Conservation (phyloP, 225 moss, liverwort and hornwort genomes). For the Asterella californica region DNA sequence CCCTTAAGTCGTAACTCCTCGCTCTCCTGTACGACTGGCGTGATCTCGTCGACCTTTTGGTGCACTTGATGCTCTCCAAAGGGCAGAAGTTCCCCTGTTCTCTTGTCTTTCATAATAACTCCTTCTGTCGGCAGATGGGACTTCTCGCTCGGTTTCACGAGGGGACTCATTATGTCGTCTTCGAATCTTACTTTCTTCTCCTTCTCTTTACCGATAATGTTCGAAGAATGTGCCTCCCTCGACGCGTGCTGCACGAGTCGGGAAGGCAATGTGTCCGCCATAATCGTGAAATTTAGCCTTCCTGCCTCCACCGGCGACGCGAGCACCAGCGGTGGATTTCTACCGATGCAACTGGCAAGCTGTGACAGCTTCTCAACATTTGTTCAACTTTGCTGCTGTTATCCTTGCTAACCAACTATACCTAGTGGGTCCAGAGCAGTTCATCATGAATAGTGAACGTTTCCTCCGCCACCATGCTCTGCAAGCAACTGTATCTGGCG, state of each 20-base stretch:
- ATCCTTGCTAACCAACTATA: too few species aligned
- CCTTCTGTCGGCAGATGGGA: slow-evolving; percentile 7
- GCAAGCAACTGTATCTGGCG: not conserved
- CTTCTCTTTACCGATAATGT: not conserved
- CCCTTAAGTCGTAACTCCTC: slow-evolving; percentile 41
- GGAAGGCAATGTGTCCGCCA: slow-evolving; percentile 6
- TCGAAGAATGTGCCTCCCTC: not conserved
- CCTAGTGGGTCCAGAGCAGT: too few species aligned
- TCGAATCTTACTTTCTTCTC: slow-evolving; percentile 41
- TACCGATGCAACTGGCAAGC: too few species aligned
- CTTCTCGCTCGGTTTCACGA: slow-evolving; percentile 2
- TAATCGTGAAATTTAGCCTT: not conserved
- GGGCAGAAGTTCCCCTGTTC: slow-evolving; percentile 28
- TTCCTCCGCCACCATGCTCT: not conserved
- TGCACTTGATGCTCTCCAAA: slow-evolving; percentile 31
- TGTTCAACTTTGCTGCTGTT: too few species aligned
- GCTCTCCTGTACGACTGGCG: not conserved
- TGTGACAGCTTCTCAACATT: too few species aligned
- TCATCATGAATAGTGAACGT: too few species aligned
- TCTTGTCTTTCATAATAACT: slow-evolving; percentile 20
- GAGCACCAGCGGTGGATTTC: too few species aligned
- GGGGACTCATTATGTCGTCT: not conserved
- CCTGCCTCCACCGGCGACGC: not conserved
- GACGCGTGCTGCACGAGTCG: not conserved
- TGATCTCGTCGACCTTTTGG: not conserved